Evolutionary conservation across 2,329 filamentous ascomycete genomes (phyloP).

Genomic region (Talaromyces islandicus): DNA sequence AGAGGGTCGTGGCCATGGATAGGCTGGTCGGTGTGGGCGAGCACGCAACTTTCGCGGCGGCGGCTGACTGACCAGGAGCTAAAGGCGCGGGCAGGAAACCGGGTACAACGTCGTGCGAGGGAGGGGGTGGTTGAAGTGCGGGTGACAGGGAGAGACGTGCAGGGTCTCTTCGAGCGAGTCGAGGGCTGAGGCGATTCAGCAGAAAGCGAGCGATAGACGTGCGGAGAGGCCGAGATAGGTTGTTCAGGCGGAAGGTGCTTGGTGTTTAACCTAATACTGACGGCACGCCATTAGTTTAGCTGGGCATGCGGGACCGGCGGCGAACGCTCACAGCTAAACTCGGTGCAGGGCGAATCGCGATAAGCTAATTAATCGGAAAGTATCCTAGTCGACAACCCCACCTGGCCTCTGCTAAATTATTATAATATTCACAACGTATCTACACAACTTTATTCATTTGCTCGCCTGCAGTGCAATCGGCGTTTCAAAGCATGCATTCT

Average conservation of each 20-base stretch:
- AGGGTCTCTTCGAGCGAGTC: neutral
- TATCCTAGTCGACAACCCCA: neutral
- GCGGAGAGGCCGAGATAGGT: neutral
- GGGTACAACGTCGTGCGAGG: neutral
- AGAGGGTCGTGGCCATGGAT: constrained; percentile 9
- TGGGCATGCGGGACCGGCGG: neutral
- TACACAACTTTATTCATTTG: neutral
- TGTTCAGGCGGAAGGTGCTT: neutral
- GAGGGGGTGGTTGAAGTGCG: too few species aligned
- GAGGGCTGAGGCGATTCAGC: neutral
- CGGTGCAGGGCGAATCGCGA: neutral
- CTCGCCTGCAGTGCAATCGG: neutral
- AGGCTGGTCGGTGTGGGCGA: constrained; percentile 2
- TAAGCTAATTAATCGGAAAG: neutral
- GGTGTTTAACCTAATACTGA: neutral
- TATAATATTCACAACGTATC: too few species aligned
- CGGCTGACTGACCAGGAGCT: neutral
- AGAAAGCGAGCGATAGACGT: neutral
- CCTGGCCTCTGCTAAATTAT: neutral
- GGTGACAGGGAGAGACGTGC: too few species aligned
- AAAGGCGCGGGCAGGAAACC: neutral
- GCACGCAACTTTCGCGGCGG: neutral
- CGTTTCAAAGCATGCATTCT: neutral
- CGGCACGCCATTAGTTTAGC: neutral
- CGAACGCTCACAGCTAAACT: neutral